Conservation (phyloP, 2,329 filamentous ascomycete species). For the Drechslerella stenobrocha region DNA sequence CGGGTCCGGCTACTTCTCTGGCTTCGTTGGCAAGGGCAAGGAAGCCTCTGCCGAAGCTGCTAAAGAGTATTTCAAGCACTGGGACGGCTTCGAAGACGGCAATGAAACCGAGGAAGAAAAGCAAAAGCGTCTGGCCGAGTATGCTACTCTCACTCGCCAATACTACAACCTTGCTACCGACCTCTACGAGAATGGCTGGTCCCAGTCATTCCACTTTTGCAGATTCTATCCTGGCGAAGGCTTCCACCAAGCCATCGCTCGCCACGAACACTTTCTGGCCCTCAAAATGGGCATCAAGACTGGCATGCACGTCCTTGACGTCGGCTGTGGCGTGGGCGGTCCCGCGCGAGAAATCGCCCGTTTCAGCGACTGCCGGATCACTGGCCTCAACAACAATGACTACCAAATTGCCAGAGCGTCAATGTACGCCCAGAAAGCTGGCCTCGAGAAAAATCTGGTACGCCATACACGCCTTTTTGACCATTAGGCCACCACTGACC, state of each 20-base stretch:
- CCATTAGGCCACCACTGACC: not conserved
- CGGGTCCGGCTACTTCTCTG: slow-evolving; percentile 70
- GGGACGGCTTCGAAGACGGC: slow-evolving; percentile 78
- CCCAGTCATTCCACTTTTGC: slow-evolving; percentile 95
- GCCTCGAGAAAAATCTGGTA: slow-evolving; percentile 72
- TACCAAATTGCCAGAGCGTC: slow-evolving; percentile 97
- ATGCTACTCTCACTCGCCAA: slow-evolving; percentile 89
- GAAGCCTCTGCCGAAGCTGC: slow-evolving; percentile 77
- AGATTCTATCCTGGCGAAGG: slow-evolving; percentile 83
- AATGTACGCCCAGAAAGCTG: slow-evolving; percentile 78
- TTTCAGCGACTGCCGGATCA: slow-evolving; percentile 86
- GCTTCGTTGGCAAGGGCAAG: slow-evolving; percentile 78
- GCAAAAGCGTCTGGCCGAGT: slow-evolving; percentile 79
- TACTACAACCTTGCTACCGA: slow-evolving; percentile 98
- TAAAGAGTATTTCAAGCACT: slow-evolving; percentile 95
- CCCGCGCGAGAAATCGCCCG: slow-evolving; percentile 94
- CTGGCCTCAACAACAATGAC: slow-evolving; percentile 97
- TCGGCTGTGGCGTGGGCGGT: slow-evolving; percentile 94
- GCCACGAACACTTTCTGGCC: slow-evolving; percentile 97
- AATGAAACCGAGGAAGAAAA: slow-evolving; percentile 78
- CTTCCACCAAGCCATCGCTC: slow-evolving; percentile 87
- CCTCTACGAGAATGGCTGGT: slow-evolving; percentile 96
- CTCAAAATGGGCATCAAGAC: slow-evolving; percentile 83
- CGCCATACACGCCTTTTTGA: not conserved
- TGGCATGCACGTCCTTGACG: slow-evolving; percentile 87